Evolutionary conservation across 805 yeast species (phyloP).

Genomic region (Candida awuae): DNA sequence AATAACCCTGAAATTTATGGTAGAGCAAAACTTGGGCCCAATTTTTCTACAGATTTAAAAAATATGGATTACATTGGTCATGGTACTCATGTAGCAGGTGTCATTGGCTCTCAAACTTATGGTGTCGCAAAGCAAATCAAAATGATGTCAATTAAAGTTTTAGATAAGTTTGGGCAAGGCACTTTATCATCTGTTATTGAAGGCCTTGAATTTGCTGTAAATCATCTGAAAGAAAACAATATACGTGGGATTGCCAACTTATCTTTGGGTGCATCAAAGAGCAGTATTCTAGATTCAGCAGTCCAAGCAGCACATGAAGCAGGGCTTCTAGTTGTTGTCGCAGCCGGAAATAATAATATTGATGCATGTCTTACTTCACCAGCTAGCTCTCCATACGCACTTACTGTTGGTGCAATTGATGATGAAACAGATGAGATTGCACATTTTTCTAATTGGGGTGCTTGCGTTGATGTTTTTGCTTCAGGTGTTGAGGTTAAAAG

Average conservation of each 20-base stretch:
- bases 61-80: conserved; percentile 74
- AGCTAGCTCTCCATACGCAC: conserved; percentile 62
- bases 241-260: conserved; percentile 63
- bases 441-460: conserved; percentile 83
- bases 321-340: conserved; percentile 67
- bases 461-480: conserved; percentile 82
- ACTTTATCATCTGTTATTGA: conserved; percentile 55
- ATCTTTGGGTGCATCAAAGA: conserved; percentile 70
- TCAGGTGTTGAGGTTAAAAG: conserved; percentile 68
- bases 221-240: conserved; percentile 36
- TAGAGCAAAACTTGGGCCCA: conserved; percentile 51
- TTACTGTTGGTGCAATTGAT: conserved; percentile 86
- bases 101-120: conserved; percentile 67
- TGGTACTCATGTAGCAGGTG: conserved; percentile 92
- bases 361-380: conserved; percentile 86
- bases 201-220: conserved; percentile 61
- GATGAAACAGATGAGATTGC: conserved; percentile 66
- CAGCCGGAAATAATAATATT: conserved; percentile 78
- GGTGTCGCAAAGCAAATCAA: conserved; percentile 74
- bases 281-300: conserved; percentile 62
- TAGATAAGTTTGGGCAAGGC: conserved; percentile 64
- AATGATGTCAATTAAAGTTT: conserved; percentile 67
- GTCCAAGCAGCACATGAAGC: conserved; percentile 64
- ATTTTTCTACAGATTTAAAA: conserved; percentile 50
- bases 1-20: conserved; percentile 59